Conservation (phyloP, 202 grass and related monocot genomes). For the Bolboschoenoplectus hybrid region DNA sequence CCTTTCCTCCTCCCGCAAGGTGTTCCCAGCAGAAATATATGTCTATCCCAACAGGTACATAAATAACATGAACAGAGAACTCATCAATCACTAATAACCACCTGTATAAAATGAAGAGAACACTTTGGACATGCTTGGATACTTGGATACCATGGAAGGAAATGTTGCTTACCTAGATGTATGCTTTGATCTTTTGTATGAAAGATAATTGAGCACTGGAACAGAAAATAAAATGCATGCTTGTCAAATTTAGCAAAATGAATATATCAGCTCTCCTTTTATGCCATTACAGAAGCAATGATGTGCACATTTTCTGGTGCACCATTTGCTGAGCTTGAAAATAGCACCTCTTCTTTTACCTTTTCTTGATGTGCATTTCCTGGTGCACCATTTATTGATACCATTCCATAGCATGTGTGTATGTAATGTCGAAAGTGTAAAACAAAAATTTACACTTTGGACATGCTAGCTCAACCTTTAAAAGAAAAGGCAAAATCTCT, state of each 20-base stretch:
- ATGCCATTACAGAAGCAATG: background rate
- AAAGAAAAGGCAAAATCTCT: no score
- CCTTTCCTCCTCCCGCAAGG: no score
- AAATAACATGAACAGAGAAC: background rate
- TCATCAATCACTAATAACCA: background rate
- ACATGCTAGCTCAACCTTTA: no score
- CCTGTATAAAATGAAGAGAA: background rate
- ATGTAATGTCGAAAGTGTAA: no score
- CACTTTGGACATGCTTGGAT: slow-evolving; percentile 88
- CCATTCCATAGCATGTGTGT: no score
- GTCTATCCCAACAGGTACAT: background rate
- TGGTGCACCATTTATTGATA: no score
- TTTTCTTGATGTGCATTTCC: no score
- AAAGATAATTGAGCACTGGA: slow-evolving; percentile 97
- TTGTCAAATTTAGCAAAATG: slow-evolving; percentile 8
- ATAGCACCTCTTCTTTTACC: no score
- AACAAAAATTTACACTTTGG: no score
- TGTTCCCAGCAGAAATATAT: background rate
- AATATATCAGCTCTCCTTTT: background rate
- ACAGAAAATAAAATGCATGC: slow-evolving; percentile 29
- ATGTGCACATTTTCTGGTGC: background rate
- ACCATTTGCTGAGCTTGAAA: no score
- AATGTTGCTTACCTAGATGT: slow-evolving; percentile 64
- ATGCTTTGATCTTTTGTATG: slow-evolving; percentile 92
- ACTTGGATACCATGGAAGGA: background rate